Conservation (phyloP, 208 protist genomes). For the Leishmania braziliensis region DNA sequence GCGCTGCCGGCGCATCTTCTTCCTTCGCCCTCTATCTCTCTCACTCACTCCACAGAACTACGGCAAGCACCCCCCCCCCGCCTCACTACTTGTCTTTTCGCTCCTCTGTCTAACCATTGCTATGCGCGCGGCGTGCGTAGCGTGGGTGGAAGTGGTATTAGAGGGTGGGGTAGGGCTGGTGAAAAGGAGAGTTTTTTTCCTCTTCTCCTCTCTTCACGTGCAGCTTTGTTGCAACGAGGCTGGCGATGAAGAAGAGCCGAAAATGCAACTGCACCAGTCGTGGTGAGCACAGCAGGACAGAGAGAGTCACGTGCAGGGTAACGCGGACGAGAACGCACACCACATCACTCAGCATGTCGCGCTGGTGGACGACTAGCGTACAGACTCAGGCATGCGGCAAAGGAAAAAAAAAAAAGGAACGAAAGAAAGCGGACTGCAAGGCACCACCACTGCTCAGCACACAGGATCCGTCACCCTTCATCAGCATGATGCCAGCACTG, state of each 20-base stretch:
- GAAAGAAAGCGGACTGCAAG: not conserved
- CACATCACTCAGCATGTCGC: not conserved
- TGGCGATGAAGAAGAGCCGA: not conserved
- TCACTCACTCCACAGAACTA: not conserved
- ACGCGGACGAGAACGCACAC: not conserved
- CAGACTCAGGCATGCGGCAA: not conserved
- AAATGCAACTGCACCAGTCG: not conserved
- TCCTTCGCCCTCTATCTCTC: not conserved
- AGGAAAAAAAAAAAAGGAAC: not conserved
- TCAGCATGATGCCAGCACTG: not conserved
- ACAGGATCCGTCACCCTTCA: not conserved
- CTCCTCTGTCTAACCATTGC: not conserved
- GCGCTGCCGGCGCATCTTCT: not conserved
- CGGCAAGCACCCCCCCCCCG: not conserved
- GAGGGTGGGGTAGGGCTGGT: not conserved
- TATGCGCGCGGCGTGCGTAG: not conserved
- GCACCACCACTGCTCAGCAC: not conserved
- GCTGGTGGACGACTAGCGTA: not conserved
- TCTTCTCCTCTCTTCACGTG: not conserved
- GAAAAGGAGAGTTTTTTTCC: not conserved
- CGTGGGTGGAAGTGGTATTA: not conserved
- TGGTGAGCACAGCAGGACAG: not conserved
- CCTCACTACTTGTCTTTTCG: not conserved
- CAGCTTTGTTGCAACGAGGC: not conserved
- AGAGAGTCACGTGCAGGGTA: not conserved